Evolutionary conservation across 2,329 filamentous ascomycete species (phyloP), one percentile per base, ranked within the genome.

Genomic region (Pyrenochaeta sp.): DNA sequence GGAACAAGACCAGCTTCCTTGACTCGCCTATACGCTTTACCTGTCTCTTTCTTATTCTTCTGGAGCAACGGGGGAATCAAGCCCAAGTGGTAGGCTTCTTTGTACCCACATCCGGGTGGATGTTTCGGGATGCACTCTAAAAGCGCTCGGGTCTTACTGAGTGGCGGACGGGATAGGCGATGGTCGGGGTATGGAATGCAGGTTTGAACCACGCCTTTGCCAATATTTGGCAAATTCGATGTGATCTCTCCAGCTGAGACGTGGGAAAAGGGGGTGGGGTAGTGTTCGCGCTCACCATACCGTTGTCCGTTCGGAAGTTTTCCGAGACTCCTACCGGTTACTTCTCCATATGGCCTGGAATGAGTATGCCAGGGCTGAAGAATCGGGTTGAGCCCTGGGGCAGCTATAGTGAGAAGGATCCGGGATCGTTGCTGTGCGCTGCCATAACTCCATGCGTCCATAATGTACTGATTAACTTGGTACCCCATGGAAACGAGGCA

Each of bases 401-500:
- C 90, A 0, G 90, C 86, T 59, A 93, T 90, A 2, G 84, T 80
- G 1, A 95, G 81, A 58, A 96, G 92, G 0, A 94, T 80, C 6
- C 92, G 83, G 2, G 83, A 85, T 4, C 92, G 84, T 2, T 78
- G 80, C 69, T 95, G 91, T 0, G 87, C 79, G 2, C 88, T 86
- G 0, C 91, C 90, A 61, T 85, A 87, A 0, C 85, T 85, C 82
- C 89, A 92, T 0, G 90, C 85, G 62, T 93, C 90, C 22, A 91
- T 79, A 0, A 89, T 80, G 54, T 88, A 86, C 37, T 91, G 83
- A 40, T 90, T 85, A 0, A 87, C 81, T 69, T 96, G 91, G 64
- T 95, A 96, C 0, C 91, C 91, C 61, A 95, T 81, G 0, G 89
- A 90, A 0, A 94, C 88, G 0, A 95, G 78, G 0, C 88, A 84